Conservation (phyloP, 2,329 filamentous ascomycete species). For the Chrysoporthe cubensis region DNA sequence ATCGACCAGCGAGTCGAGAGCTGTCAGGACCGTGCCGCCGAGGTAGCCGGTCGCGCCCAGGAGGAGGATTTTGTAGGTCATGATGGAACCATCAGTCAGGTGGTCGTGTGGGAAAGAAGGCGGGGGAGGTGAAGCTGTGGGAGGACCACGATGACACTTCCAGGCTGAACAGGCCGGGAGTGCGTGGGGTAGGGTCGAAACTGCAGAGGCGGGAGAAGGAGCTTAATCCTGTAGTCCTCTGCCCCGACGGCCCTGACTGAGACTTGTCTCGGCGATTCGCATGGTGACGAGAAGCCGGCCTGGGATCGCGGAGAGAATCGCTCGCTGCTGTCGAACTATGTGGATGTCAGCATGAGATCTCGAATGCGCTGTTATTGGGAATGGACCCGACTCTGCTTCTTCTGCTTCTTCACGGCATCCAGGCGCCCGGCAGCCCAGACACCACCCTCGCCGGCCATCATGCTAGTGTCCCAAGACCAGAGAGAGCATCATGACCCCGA, state of each 20-base stretch:
- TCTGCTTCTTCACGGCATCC: background rate
- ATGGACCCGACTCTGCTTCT: background rate
- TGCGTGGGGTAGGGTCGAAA: no score
- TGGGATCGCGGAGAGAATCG: background rate
- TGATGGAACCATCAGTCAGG: background rate
- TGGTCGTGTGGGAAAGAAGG: background rate
- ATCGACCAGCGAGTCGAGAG: conserved; percentile 2
- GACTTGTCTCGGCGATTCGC: no score
- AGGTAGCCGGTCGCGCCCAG: conserved; percentile 17
- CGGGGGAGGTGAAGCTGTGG: background rate
- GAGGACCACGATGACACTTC: background rate
- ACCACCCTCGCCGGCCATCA: background rate
- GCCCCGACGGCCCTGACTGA: no score
- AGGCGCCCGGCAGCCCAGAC: background rate
- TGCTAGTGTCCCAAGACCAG: background rate
- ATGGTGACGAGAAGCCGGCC: no score
- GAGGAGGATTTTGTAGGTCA: conserved; percentile 8
- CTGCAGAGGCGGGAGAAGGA: background rate
- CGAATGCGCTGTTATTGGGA: background rate
- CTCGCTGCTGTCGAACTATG: background rate
- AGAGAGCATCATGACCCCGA: no score
- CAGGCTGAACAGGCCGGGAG: no score
- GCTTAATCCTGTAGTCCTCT: no score
- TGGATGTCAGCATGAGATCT: background rate
- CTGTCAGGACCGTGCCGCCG: conserved; percentile 16